Conservation (phyloP, 1,284 basidiomycete species). For the Apiotrichum veenhuisii region DNA sequence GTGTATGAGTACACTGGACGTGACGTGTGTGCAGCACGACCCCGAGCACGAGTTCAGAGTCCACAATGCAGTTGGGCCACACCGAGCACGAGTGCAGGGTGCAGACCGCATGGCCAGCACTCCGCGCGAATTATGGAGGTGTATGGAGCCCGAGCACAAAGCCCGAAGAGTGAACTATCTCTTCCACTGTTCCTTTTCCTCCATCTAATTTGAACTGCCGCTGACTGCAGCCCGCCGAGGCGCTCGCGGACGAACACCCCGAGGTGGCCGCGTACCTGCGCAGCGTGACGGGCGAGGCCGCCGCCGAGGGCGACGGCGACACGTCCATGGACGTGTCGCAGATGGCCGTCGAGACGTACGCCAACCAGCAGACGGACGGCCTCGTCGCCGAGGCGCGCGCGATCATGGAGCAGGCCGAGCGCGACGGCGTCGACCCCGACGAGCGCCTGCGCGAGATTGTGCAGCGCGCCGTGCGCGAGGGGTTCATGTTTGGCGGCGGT, state of each 20-base stretch:
- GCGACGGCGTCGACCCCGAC: conserved; percentile 43
- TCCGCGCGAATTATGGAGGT: too few relatives aligned
- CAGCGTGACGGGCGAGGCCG: conserved; percentile 43
- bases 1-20: too few relatives aligned
- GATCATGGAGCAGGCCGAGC: conserved; percentile 49
- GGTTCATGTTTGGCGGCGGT: conserved; percentile 29
- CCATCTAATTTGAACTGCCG: too few relatives aligned
- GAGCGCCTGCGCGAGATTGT: conserved; percentile 43
- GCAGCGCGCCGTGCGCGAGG: conserved; percentile 37
- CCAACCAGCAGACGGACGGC: conserved; percentile 64
- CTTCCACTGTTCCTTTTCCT: not conserved
- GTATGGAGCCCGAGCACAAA: too few relatives aligned
- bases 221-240: conserved; percentile 62
- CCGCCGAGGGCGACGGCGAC: conserved; percentile 2
- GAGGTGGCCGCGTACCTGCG: conserved; percentile 68
- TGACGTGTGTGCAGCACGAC: too few relatives aligned
- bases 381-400: conserved; percentile 64
- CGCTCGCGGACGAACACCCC: conserved; percentile 67
- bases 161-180: too few relatives aligned
- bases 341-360: conserved; percentile 63
- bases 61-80: too few relatives aligned
- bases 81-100: too few relatives aligned
- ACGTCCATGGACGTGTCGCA: conserved; percentile 54
- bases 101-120: too few relatives aligned
- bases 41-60: too few relatives aligned